Base-by-base conservation (phyloP, 2,329 filamentous ascomycete species). In the Hymenoscyphus infarciens region DNA sequence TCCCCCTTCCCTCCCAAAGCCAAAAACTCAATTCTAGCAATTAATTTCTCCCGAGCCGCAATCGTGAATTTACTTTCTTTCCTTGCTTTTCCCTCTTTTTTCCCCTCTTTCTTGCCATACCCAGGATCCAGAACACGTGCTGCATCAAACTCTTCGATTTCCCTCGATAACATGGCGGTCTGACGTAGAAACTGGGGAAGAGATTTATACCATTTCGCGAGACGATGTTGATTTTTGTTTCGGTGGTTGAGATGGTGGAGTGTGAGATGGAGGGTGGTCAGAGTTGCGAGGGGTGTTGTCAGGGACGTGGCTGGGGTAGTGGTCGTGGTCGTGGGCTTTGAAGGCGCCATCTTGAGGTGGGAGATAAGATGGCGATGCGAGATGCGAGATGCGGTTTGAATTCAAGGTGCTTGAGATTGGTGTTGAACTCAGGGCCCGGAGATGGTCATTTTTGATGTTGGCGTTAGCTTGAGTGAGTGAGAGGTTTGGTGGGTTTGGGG, bases 141-240 rank as follows among this genome's bases (percentile, higher is more conserved):
- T 0, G 38, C 62, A 15, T 68, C 61, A 1, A 64, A 62, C 0
- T 27, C 49, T 57, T 76, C 68, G 19, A 80, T 73, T 27, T 74
- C 74, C 16, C 68, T 63, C 1, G 81, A 70, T 2, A 97, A 77
- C 61, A 82, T 81, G 8, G 77, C 77, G 8, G 89, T 74, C 62
- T 86, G 82, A 56, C 90, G 88, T 39, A 91, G 86, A 67, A 97
- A 82, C 67, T 88, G 82, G 60, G 83, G 83, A 65, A 97, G 85
- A 71, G 79, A 80, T 70, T 86, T 84, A 86, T 90, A 98, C 94
- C 94, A 99, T 73, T 86, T 85, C 33, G 87, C 84, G 66, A 83
- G 81, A 61, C 87, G 87, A 76, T 98, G 94, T 78, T 98, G 94
- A 78, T 97, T 98, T 73, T 87, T 88, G 79, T 97, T 95, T 71